Evolutionary conservation across 106 monocot genomes (phyloP), one percentile per base, ranked within the genome.

Genomic region (Hemerocallis citrina): DNA sequence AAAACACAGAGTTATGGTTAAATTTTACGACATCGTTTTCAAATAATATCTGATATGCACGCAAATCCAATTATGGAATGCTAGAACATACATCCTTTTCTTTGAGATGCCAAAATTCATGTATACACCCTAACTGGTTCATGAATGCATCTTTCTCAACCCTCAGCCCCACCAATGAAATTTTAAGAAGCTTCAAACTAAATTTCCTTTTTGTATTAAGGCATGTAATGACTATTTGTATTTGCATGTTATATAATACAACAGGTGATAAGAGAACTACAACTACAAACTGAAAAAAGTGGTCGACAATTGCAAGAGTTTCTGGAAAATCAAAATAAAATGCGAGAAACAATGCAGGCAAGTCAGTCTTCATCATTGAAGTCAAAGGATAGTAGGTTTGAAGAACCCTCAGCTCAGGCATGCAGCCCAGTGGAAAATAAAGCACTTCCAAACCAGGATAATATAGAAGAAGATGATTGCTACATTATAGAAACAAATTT

Each of bases 261-360:
- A 19, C 55, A 67, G 67, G 12, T 29, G 30, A 55, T 56, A 19
- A 55, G 67, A 33, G 55, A 39, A 42, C 31, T 67, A 17, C 67
- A 67, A 7, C 19, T 67, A 23, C 55, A 67, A 43, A 56, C 67
- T 11, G 42, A 67, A 67, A 55, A 67, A 55, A 40, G 56, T 32
- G 55, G 42, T n/a, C 24, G 55, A 4, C 54, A 31, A 14, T 29
- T 67, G 29, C 42, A 56, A 40, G 20, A 67, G 41, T 67, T 55
- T 6, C 17, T 56, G 20, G 31, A 67, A 56, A 39, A 55, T 21
- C 67, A 67, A 31, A 31, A 46, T 32, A 62, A 46, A 33, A 27
- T 62, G 29, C 55, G 16, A 41, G 55, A 67, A 6, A 30, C 67
- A 31, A 22, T 55, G 55, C 54, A 42, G 19, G 41, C 25, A 43